Base-by-base conservation (phyloP, 768 basidiomycete species). In the Leccinum olivaceopallidum region DNA sequence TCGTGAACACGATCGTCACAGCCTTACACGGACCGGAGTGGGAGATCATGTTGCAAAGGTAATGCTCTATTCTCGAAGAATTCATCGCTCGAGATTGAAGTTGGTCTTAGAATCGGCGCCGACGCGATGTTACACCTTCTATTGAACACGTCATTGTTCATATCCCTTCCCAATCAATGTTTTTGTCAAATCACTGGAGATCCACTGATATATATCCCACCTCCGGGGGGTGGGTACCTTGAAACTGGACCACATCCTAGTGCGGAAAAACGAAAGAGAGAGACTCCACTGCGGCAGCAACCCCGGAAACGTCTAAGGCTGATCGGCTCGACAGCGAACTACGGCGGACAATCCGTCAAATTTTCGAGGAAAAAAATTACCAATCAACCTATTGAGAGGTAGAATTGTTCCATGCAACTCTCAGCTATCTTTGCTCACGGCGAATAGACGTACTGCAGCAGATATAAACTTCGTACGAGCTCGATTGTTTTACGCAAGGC, bases 101-200 rank as follows among this genome's bases (percentile, higher is more conserved):
- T 44, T 50, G 18, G 13, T 47, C 20, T 49, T 64, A 95, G 95
- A 64, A 82, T 93, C 8, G 94, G 95, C 0, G 85, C 85, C 44
- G 85, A 85, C 65, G 82, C 83, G 1, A 88, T 96, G 81, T 71
- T 90, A 34, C 87, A 94, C 70, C 78, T 98, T 10, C 81, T 98
- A 18, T 80, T 86, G 3, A 82, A 88, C 58, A 87, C 88, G 0
- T 89, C 85, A 10, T 62, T 95, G 18, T 98, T 94, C 70, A 68
- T 89, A 16, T 78, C 89, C 2, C 74, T 97, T 22, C 89, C 90
- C 0, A 96, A 97, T 67, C 86, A 84, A 20, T 95, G 93, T 68
- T 81, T 88, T 39, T 90, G 90, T 62, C 95, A 98, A 72, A 71
- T 97, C 59, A 84, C 88, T 0, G 95, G 95, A 5, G 78, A 79